Conservation (phyloP, 768 basidiomycete genomes). For the Psilocybe azurescens region DNA sequence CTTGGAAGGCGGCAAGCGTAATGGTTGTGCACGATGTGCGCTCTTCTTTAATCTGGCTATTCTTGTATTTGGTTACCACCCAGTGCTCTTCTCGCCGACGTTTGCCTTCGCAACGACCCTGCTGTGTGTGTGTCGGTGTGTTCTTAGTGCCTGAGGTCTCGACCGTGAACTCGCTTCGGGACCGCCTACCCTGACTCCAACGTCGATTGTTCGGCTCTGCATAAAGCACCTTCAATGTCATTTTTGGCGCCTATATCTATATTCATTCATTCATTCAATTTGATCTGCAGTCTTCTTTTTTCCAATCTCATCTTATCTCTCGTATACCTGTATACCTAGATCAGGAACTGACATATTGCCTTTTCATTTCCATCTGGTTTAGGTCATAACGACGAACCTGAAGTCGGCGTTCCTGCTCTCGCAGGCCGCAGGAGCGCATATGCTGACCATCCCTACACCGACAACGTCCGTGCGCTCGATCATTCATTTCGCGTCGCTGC, state of each 20-base stretch:
- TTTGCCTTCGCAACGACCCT: not conserved
- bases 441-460: conserved; percentile 41
- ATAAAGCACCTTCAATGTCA: no score
- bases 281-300: not conserved
- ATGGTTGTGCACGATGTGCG: no score
- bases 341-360: not conserved
- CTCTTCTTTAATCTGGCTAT: no score
- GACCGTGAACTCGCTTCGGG: not conserved
- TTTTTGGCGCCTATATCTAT: not conserved
- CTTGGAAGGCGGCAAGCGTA: no score
- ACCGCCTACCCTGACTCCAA: not conserved
- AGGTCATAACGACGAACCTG: conserved; percentile 89
- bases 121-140: not conserved
- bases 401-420: conserved; percentile 86
- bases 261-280: not conserved
- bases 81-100: no score
- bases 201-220: not conserved
- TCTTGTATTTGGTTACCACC: no score
- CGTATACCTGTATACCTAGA: not conserved
- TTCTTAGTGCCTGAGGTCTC: not conserved
- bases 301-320: not conserved
- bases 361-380: conserved; percentile 5
- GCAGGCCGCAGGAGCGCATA: conserved; percentile 83
- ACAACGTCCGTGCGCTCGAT: conserved; percentile 52
- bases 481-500: conserved; percentile 73